Evolutionary conservation across 441 rosid genomes (phyloP).

Genomic region (Corymbia calophylla): DNA sequence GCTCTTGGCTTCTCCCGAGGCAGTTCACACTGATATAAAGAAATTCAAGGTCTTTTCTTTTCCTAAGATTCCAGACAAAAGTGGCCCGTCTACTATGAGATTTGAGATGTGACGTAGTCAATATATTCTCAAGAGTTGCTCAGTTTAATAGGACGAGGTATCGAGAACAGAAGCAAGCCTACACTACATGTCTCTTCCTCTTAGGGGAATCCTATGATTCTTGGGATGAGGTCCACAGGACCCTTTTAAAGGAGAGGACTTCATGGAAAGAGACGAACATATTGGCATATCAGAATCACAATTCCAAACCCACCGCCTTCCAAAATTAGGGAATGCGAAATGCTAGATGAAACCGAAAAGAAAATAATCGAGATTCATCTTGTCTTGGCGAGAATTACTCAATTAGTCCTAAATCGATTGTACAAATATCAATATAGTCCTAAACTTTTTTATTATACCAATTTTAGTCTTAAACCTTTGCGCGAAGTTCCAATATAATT

Average conservation of each 20-base stretch:
- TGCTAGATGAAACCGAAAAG: background rate
- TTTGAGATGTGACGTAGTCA: background rate
- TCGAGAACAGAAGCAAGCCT: background rate
- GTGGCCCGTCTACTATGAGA: background rate
- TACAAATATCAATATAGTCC: fast-evolving
- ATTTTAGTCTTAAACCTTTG: background rate
- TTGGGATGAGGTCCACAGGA: background rate
- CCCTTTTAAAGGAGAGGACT: background rate
- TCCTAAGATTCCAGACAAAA: background rate
- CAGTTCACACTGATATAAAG: background rate
- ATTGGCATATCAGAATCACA: background rate
- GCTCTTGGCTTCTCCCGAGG: background rate
- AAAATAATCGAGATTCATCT: background rate
- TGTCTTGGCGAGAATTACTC: background rate
- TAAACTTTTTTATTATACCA: background rate
- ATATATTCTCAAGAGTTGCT: background rate
- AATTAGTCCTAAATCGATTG: fast-evolving
- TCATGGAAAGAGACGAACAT: background rate
- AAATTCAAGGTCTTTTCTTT: background rate
- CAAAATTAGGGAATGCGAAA: background rate
- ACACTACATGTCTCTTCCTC: background rate
- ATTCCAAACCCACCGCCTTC: background rate
- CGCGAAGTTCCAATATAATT: too few relatives aligned
- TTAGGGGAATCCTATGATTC: background rate
- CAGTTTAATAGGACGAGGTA: background rate